Evolutionary conservation across 2,329 filamentous ascomycete genomes (phyloP), one percentile per base, ranked within the genome.

Genomic region (Sclerotinia spermophila): DNA sequence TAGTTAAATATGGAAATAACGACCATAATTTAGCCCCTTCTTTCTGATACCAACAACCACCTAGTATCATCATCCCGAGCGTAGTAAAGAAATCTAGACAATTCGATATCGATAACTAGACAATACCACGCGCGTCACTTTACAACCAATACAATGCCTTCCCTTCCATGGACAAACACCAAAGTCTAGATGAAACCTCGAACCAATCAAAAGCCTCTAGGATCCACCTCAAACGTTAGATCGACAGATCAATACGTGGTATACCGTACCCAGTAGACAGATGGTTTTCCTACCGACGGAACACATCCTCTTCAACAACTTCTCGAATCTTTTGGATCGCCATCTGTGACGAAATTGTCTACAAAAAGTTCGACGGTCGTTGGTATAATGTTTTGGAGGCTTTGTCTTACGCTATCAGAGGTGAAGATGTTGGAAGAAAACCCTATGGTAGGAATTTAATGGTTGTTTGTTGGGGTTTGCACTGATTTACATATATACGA

Each of bases 341-440:
- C 27, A 30, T 40, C 58, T 5, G 58, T 27, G 17, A 60, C 58
- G 5, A 42, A 30, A 11, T 42, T 60, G 6, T 0, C 1, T 0
- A 30, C 1, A 0, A 0, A 1, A 19, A 5, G 1, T 40, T 30
- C 24, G n/a, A 40, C 21, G 24, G 1, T 5, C 5, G 11, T 59
- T 5, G 58, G 35, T 6, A 60, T 60, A 11, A 19, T 40, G 24
- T 60, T 1, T 42, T 60, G 58, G 58, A 27, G 13, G 15, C 35
- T 60, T 2, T 35, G 27, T 21, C 24, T 8, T 5, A 60, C 15
- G n/a, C 35, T 15, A 13, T 42, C 58, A 7, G 35, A 60, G 5
- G 35, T 42, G 35, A 60, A 60, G 56, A 19, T 40, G 38, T 24
- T 42, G 5, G 56, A 60, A 2, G 56, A 60, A 10, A 60, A 11